These are phyloP conservation scores for Aspergillus coremiiformis DNA, from an alignment of 495 filamentous ascomycete genomes.

Conservation along the genomic window DNA sequence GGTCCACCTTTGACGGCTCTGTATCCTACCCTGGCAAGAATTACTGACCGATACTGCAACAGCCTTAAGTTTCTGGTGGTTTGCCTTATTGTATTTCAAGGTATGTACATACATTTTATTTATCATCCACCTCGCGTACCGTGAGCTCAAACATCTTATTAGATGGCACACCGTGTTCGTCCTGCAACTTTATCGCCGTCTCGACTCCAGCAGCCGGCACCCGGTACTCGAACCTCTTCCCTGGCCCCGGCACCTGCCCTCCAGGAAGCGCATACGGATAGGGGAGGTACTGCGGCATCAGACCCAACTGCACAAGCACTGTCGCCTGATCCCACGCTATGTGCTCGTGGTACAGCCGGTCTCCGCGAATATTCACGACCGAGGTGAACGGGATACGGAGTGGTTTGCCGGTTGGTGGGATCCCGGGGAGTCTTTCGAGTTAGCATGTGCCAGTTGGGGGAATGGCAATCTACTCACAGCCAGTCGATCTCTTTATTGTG, in stretches of 20 bases:
- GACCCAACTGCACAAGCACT: slow-evolving; percentile 63
- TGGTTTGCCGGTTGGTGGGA: slow-evolving; percentile 59
- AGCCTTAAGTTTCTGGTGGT: too few relatives aligned
- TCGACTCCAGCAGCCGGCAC: slow-evolving; percentile 63
- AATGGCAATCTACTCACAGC: slow-evolving; percentile 50
- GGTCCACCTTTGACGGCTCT: too few relatives aligned
- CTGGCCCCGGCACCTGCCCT: slow-evolving; percentile 27
- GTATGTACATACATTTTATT: too few relatives aligned
- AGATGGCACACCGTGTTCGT: slow-evolving; percentile 49
- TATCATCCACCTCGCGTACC: slow-evolving; percentile 21
- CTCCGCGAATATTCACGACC: slow-evolving; percentile 69
- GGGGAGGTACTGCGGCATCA: slow-evolving; percentile 56
- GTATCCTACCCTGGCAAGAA: too few relatives aligned
- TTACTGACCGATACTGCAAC: too few relatives aligned
- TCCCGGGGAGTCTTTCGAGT: slow-evolving; percentile 47
- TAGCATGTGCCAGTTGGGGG: slow-evolving; percentile 14
- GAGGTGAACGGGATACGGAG: slow-evolving; percentile 64
- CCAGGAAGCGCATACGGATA: slow-evolving; percentile 48
- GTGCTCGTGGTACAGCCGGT: slow-evolving; percentile 71
- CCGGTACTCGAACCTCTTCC: slow-evolving; percentile 50
- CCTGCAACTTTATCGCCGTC: slow-evolving; percentile 55
- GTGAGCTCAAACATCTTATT: slow-evolving; percentile 56
- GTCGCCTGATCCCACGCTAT: slow-evolving; percentile 82
- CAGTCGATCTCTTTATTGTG: slow-evolving; percentile 64
- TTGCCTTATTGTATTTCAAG: too few relatives aligned